phyloP scores from a whole-genome alignment of 2,329 filamentous ascomycete genomes.

The Colletotrichum camelliae region DNA sequence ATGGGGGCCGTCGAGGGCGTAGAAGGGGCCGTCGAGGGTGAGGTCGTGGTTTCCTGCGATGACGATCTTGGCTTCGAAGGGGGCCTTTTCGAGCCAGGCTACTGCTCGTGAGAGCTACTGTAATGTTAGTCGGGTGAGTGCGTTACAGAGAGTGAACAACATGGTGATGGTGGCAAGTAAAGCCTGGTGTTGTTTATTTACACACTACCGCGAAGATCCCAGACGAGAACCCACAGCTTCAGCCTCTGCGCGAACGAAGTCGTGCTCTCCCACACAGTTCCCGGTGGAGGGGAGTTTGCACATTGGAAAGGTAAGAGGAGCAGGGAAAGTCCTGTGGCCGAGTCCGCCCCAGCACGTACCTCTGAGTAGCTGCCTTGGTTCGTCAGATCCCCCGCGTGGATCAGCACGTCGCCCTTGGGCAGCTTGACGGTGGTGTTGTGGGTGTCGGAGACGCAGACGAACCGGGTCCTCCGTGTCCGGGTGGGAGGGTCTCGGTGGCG shows the following conservation, averaged over 20 bases:
- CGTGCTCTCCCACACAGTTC: neutral
- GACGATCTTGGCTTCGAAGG: slow-evolving; percentile 74
- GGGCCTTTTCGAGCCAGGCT: slow-evolving; percentile 69
- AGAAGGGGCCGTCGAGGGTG: slow-evolving; percentile 71
- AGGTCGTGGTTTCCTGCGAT: slow-evolving; percentile 80
- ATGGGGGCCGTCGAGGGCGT: slow-evolving; percentile 52
- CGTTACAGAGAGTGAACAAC: too few species aligned
- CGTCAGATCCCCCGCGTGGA: slow-evolving; percentile 79
- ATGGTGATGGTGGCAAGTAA: neutral
- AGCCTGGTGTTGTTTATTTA: neutral
- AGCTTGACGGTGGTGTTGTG: slow-evolving; percentile 71
- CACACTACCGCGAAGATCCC: neutral
- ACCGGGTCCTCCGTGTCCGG: slow-evolving; percentile 56
- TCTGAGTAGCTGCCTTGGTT: slow-evolving; percentile 71
- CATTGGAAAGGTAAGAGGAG: slow-evolving; percentile 18
- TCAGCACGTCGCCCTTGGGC: slow-evolving; percentile 74
- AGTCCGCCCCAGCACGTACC: slow-evolving; percentile 31
- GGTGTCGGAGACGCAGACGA: slow-evolving; percentile 80
- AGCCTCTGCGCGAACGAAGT: neutral
- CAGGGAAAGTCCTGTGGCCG: neutral
- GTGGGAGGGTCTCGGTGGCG: neutral
- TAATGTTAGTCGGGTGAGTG: neutral
- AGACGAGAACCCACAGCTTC: neutral
- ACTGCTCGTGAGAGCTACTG: slow-evolving; percentile 60
- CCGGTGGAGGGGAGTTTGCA: neutral